phyloP scores from a whole-genome alignment of 768 basidiomycete genomes.

The Amanita phalloides region DNA sequence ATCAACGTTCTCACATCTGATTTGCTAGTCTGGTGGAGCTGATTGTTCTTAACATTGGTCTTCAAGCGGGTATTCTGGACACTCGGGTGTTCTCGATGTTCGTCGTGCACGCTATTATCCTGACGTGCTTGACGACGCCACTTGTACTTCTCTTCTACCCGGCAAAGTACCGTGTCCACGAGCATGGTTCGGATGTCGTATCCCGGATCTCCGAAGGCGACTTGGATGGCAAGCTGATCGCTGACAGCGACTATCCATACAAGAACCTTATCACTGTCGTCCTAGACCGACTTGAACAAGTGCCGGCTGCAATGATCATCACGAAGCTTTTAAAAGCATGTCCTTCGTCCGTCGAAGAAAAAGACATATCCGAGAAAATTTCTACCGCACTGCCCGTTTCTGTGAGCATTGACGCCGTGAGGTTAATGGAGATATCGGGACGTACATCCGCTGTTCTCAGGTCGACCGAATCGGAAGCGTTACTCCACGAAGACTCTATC shows the following conservation, averaged over 20 bases:
- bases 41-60: slow-evolving; percentile 86
- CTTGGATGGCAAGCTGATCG: slow-evolving; percentile 7
- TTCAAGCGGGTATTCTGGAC: slow-evolving; percentile 53
- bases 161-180: slow-evolving; percentile 35
- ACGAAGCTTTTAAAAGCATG: slow-evolving; percentile 54
- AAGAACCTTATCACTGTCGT: slow-evolving; percentile 62
- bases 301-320: slow-evolving; percentile 76
- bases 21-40: slow-evolving; percentile 60
- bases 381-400: slow-evolving; percentile 3
- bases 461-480: slow-evolving; percentile 61
- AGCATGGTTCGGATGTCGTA: slow-evolving; percentile 7
- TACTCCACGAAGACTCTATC: slow-evolving; percentile 63
- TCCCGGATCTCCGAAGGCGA: background rate
- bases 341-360: slow-evolving; percentile 12
- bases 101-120: slow-evolving; percentile 64
- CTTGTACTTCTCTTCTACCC: slow-evolving; percentile 75
- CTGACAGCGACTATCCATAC: slow-evolving; percentile 21
- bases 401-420: slow-evolving; percentile 62
- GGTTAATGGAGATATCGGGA: slow-evolving; percentile 82
- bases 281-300: slow-evolving; percentile 73
- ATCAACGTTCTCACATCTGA: background rate
- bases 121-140: slow-evolving; percentile 82
- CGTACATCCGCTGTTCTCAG: slow-evolving; percentile 83
- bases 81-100: slow-evolving; percentile 80
- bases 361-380: slow-evolving; percentile 19